A percentile compares a stretch with the other conserved stretches of the same genome.
Evolutionary conservation across 2,329 filamentous ascomycete genomes (phyloP).

Genomic region (Sporothrix inflata): DNA sequence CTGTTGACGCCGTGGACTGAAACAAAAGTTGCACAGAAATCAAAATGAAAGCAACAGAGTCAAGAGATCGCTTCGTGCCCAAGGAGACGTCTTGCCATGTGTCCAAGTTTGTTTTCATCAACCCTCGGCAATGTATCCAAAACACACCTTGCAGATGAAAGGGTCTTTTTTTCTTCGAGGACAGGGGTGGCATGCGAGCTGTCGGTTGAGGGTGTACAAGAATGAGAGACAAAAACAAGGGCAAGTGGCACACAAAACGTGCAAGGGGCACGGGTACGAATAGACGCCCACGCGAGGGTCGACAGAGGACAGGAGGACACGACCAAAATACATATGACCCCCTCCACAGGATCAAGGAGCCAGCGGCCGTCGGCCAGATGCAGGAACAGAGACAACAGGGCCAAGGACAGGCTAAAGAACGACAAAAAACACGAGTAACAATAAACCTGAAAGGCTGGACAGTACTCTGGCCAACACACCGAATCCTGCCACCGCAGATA

Average conservation of each 20-base stretch:
- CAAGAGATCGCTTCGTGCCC: neutral
- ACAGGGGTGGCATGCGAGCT: neutral
- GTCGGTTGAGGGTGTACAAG: neutral
- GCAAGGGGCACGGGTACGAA: neutral
- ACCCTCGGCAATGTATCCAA: slow-evolving; percentile 7
- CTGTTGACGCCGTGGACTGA: neutral
- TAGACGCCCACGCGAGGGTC: neutral
- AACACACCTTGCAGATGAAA: neutral
- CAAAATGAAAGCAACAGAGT: neutral
- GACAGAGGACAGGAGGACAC: neutral
- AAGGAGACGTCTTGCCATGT: neutral
- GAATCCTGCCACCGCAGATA: neutral
- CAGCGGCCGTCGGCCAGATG: slow-evolving; percentile 23
- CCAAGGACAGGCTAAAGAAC: neutral
- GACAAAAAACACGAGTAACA: neutral
- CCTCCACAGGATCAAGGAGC: neutral
- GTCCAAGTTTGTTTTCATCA: no score
- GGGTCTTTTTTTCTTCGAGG: neutral
- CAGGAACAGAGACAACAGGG: slow-evolving; percentile 19
- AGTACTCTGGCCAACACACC: neutral
- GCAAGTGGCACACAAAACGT: neutral
- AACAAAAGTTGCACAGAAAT: neutral
- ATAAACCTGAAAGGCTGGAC: neutral
- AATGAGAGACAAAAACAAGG: neutral
- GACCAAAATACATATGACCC: neutral